A percentile compares a stretch with the other conserved stretches of the same genome.
These are phyloP conservation scores for Takashimella koratensis DNA, from an alignment of 1,284 basidiomycete genomes.

Conservation along the genomic window DNA sequence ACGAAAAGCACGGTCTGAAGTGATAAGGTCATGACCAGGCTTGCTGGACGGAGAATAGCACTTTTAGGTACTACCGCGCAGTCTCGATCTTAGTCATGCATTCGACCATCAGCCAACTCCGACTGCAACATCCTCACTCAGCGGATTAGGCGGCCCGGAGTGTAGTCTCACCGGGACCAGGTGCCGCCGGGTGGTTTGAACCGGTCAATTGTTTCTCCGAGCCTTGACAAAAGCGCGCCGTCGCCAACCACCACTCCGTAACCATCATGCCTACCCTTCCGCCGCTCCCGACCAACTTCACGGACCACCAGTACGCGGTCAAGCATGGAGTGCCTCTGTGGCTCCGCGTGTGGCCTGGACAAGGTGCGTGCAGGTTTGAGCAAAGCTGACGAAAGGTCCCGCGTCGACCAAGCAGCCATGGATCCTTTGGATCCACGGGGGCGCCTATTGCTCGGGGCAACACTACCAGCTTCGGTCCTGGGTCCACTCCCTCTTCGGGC, in stretches of 20 bases:
- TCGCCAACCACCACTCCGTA: neutral
- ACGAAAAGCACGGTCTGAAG: too few relatives aligned
- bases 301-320: slow-evolving; percentile 25
- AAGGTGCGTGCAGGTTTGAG: neutral
- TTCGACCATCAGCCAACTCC: too few relatives aligned
- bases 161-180: too few relatives aligned
- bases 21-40: too few relatives aligned
- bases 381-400: neutral
- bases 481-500: slow-evolving; percentile 13
- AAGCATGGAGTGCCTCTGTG: slow-evolving; percentile 23
- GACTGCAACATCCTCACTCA: too few relatives aligned
- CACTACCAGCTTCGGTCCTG: slow-evolving; percentile 17
- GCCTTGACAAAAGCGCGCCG: too few relatives aligned
- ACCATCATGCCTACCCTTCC: neutral
- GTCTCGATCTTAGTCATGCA: too few relatives aligned
- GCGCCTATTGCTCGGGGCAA: slow-evolving; percentile 17
- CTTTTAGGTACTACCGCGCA: too few relatives aligned
- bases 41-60: too few relatives aligned
- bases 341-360: slow-evolving; percentile 23
- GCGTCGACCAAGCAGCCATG: slow-evolving; percentile 11
- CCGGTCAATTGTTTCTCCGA: too few relatives aligned
- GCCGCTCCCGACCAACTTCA: slow-evolving; percentile 19
- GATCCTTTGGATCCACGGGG: slow-evolving; percentile 38
- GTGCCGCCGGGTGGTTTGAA: too few relatives aligned
- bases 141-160: too few relatives aligned